These are phyloP conservation scores for Aristolochia californica DNA, from an alignment of 164 flowering plant genomes.

Conservation along the genomic window DNA sequence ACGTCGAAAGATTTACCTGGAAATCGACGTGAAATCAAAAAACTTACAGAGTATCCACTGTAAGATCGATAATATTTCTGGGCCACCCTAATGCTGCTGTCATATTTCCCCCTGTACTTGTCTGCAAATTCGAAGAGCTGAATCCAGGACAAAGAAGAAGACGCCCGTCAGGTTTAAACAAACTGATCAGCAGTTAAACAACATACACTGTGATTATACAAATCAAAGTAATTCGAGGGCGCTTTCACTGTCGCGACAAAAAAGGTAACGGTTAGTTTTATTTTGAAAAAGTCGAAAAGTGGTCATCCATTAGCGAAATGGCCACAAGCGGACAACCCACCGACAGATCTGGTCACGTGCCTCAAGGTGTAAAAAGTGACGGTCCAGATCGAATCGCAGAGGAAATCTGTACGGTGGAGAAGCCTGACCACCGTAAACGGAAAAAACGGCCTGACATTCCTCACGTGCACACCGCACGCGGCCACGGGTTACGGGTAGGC, in stretches of 20 bases:
- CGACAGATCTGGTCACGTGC: constrained; percentile 3
- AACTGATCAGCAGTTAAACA: no score
- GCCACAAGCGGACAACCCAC: background rate
- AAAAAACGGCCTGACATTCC: no score
- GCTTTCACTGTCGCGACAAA: no score
- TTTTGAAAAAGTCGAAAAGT: no score
- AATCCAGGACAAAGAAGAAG: background rate
- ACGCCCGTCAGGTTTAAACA: no score
- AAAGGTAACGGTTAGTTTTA: no score
- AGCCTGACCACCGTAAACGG: background rate
- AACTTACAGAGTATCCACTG: constrained; percentile 81
- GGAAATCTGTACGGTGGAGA: constrained; percentile 2
- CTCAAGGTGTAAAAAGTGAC: no score
- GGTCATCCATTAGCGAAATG: no score
- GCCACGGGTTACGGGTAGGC: no score
- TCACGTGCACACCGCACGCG: no score
- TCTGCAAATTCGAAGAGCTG: constrained; percentile 83
- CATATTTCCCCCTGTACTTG: constrained; percentile 91
- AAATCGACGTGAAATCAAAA: background rate
- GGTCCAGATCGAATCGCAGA: constrained; percentile 4
- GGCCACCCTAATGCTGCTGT: constrained; percentile 77
- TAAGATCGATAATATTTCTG: constrained; percentile 76
- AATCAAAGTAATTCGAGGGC: no score
- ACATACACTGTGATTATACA: no score
- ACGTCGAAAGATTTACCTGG: background rate